These are phyloP conservation scores for Cucumis sativus DNA, from an alignment of 306 rosid genomes.

Conservation along the genomic window DNA sequence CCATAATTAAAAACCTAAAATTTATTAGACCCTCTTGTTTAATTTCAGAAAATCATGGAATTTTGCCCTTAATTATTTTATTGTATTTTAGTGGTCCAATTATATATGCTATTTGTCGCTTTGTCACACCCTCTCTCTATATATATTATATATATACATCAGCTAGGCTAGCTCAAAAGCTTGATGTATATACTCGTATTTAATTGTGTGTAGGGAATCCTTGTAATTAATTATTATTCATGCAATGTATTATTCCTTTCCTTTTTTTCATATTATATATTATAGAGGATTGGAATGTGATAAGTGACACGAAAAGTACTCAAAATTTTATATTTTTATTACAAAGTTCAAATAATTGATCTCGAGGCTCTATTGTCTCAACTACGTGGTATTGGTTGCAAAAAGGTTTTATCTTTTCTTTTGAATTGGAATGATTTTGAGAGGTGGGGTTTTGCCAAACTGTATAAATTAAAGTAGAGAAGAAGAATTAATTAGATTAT, in stretches of 20 bases:
- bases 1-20: neutral
- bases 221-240: neutral
- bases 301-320: neutral
- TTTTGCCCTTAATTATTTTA: neutral
- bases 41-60: neutral
- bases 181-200: neutral
- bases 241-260: neutral
- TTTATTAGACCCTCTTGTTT: neutral
- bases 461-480: neutral
- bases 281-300: neutral
- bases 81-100: constrained; percentile 22
- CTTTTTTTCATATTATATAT: neutral
- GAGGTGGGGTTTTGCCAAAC: neutral
- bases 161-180: neutral
- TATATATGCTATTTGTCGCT: constrained; percentile 12
- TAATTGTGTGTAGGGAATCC: neutral
- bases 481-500: neutral
- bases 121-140: neutral
- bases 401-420: neutral
- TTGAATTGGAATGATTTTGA: no score
- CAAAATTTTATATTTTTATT: no score
- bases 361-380: no score
- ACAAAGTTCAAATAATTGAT: no score
- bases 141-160: neutral
- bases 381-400: no score